Evolutionary conservation across 805 yeast species (phyloP), one percentile per base, ranked within the genome.

Genomic region (Metschnikowia cerradonensis): DNA sequence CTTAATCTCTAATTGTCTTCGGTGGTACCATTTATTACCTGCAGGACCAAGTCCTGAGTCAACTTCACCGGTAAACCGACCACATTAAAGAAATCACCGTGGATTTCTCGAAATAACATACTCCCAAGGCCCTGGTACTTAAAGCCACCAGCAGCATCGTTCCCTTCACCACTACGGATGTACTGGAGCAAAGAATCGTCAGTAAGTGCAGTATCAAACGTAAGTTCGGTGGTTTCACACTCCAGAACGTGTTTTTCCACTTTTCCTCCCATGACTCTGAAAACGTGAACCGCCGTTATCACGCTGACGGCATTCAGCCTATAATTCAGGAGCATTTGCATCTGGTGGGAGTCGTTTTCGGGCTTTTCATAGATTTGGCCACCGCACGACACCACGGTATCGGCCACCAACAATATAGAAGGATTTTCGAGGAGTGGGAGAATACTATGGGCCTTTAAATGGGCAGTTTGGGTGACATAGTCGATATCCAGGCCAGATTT

Each of bases 71-170:
- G 98, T 50, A 92, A 70, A 0, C 99, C 99, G 3, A 92, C 92
- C 13, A 89, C 87, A 63, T 90, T 92, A 67, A 77, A 82, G 62
- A 80, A 88, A 64, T 92, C 98, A 0, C 99, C 99, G 1, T 75
- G 74, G 11, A 90, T 77, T 14, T 69, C 67, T 19, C 73, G 67
- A 56, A 94, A 80, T 55, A 92, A 68, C 35, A 84, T 61, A 1
- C 86, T 82, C 1, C 95, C 94, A 8, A 65, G 63, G 0, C 84
- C 88, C 67, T 92, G 98, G 52, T 86, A 83, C 59, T 83, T 83
- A 70, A 88, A 91, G 0, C 99, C 99, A 5, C 97, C 99, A 2
- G 98, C 96, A 1, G 88, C 97, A 44, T 78, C 77, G 6, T 75
- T 50, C 1, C 94, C 98, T 64, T 92, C 97, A 20, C 78, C 84